A percentile compares a stretch with the other conserved stretches of the same genome.
phyloP scores from a whole-genome alignment of 2,329 filamentous ascomycete genomes.

The Amauroascus niger region DNA sequence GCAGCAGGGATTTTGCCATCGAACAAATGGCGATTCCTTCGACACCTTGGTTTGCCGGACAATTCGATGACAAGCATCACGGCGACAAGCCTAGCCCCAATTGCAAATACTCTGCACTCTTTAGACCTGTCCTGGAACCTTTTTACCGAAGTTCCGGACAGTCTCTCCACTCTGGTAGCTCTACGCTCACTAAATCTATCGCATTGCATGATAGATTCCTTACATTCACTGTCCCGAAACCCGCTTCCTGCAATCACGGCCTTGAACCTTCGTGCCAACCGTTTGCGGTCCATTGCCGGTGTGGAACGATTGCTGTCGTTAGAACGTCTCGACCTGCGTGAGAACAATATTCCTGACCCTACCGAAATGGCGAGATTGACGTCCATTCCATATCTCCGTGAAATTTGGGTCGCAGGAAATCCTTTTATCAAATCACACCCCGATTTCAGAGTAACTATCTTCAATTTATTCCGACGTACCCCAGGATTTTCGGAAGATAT shows the following conservation, averaged over 20 bases:
- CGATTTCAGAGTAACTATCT: constrained; percentile 78
- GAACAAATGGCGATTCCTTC: constrained; percentile 89
- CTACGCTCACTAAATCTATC: constrained; percentile 89
- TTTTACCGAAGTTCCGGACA: constrained; percentile 90
- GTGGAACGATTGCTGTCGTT: constrained; percentile 81
- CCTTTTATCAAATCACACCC: constrained; percentile 81
- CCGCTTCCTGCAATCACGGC: constrained; percentile 89
- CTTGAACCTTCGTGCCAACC: constrained; percentile 81
- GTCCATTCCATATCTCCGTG: constrained; percentile 78
- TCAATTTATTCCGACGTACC: constrained; percentile 87
- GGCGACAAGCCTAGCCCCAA: constrained; percentile 62
- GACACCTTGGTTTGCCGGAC: constrained; percentile 83
- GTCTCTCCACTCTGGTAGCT: constrained; percentile 70
- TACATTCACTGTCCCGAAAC: constrained; percentile 75
- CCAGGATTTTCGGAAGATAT: constrained; percentile 88
- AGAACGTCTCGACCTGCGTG: constrained; percentile 80
- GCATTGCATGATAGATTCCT: constrained; percentile 92
- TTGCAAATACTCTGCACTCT: constrained; percentile 81
- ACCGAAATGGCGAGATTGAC: constrained; percentile 83
- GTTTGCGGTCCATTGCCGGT: constrained; percentile 75
- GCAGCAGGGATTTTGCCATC: constrained; percentile 62
- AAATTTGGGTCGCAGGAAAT: constrained; percentile 88
- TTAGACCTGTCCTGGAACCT: constrained; percentile 88
- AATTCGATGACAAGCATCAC: constrained; percentile 78
- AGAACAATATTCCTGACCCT: constrained; percentile 84